Percentiles rank a stretch among this genome's conserved stretches.
Conservation (phyloP, 1,284 basidiomycete genomes). For the Porodaedalea pini region DNA sequence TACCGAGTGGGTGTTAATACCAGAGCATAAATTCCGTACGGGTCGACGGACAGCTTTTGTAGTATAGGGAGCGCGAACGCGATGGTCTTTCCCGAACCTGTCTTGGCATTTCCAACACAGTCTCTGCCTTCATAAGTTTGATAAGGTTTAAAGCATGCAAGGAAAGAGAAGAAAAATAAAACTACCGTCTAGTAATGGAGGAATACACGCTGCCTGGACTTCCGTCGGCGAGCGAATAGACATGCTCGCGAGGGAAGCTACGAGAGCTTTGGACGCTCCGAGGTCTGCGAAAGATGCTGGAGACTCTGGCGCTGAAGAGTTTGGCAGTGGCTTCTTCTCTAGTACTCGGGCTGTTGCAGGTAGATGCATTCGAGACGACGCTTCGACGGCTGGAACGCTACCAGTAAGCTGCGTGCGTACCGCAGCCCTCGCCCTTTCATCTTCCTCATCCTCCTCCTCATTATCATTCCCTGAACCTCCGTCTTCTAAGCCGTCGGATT, state of each 20-base stretch:
- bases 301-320: conserved; percentile 21
- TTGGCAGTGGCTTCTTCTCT: conserved; percentile 16
- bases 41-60: conserved; percentile 83
- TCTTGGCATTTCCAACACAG: conserved; percentile 97
- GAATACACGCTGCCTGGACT: conserved; percentile 89
- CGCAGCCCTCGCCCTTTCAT: conserved; percentile 3
- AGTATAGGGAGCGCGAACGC: conserved; percentile 96
- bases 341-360: conserved; percentile 1
- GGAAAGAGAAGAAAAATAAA: background rate
- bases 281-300: conserved; percentile 61
- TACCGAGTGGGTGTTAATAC: conserved; percentile 93
- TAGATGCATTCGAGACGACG: conserved; percentile 27
- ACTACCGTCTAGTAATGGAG: conserved; percentile 79
- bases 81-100: conserved; percentile 96
- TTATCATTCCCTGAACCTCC: conserved; percentile 8
- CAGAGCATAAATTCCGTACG: conserved; percentile 91
- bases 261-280: conserved; percentile 71
- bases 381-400: conserved; percentile 14
- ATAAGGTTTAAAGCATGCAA: conserved; percentile 17
- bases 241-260: conserved; percentile 73
- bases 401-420: conserved; percentile 11
- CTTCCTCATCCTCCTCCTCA: conserved; percentile 17
- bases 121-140: conserved; percentile 63
- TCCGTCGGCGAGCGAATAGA: conserved; percentile 86
- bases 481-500: conserved; percentile 19